phyloP scores from a whole-genome alignment of 2,329 filamentous ascomycete genomes.

The Neopestalotiopsis clavispora region DNA sequence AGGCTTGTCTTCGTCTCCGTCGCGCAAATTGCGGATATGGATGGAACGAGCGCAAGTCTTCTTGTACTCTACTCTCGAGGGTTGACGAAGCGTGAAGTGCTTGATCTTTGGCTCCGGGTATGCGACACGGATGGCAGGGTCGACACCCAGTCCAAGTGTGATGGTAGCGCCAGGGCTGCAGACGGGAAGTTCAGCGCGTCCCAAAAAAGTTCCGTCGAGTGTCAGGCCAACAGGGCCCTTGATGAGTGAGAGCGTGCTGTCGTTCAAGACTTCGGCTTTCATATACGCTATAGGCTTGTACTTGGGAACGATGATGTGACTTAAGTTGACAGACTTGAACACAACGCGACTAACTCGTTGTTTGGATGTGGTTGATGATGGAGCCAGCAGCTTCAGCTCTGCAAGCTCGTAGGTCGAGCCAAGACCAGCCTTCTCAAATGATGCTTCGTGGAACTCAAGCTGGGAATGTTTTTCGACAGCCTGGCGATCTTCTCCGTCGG shows the following conservation, averaged over 20 bases:
- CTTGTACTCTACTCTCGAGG: slow-evolving; percentile 50
- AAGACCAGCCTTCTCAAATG: slow-evolving; percentile 63
- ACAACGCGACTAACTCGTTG: slow-evolving; percentile 63
- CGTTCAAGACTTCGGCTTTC: slow-evolving; percentile 61
- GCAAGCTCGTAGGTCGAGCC: slow-evolving; percentile 67
- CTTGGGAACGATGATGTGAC: slow-evolving; percentile 64
- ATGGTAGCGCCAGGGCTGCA: slow-evolving; percentile 61
- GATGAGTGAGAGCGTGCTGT: slow-evolving; percentile 59
- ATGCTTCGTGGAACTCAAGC: slow-evolving; percentile 55
- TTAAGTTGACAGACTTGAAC: slow-evolving; percentile 56
- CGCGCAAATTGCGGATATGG: slow-evolving; percentile 56
- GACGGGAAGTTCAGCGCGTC: slow-evolving; percentile 58
- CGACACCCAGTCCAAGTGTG: slow-evolving; percentile 61
- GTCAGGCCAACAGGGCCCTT: slow-evolving; percentile 61
- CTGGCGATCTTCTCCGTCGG: slow-evolving; percentile 20
- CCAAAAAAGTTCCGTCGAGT: slow-evolving; percentile 67
- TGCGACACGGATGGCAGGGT: slow-evolving; percentile 58
- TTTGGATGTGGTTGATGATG: slow-evolving; percentile 55
- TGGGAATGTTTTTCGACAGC: slow-evolving; percentile 31
- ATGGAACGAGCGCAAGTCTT: slow-evolving; percentile 54
- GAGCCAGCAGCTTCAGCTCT: slow-evolving; percentile 59
- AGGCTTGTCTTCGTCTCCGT: slow-evolving; percentile 36
- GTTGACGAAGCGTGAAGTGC: slow-evolving; percentile 57
- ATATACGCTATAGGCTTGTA: slow-evolving; percentile 65
- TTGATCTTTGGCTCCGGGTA: slow-evolving; percentile 63